Evolutionary conservation across 495 filamentous ascomycete genomes (phyloP).

Genomic region (Penicillium antarcticum): DNA sequence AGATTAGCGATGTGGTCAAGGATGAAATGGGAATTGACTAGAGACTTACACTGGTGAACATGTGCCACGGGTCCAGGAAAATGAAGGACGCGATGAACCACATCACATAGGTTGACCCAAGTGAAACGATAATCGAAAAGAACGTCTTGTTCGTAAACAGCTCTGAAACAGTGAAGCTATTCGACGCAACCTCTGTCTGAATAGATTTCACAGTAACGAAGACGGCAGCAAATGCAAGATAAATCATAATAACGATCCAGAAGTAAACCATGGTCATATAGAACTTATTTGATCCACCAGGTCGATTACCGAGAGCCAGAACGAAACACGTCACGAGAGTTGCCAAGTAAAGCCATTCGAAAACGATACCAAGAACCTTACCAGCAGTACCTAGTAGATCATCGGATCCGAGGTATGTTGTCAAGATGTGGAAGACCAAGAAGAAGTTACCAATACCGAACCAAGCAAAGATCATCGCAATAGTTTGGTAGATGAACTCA

Average conservation of each 20-base stretch:
- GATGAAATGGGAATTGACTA: background rate
- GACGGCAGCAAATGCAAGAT: constrained; percentile 90
- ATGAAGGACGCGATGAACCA: constrained; percentile 90
- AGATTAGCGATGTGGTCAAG: constrained; percentile 8
- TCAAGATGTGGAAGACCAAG: constrained; percentile 96
- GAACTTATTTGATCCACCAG: constrained; percentile 86
- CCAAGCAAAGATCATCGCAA: constrained; percentile 98
- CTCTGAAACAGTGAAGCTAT: constrained; percentile 60
- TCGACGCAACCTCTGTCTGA: constrained; percentile 54
- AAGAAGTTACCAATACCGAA: constrained; percentile 99
- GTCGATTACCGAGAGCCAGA: constrained; percentile 89
- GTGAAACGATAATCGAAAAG: constrained; percentile 88
- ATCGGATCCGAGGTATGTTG: constrained; percentile 68
- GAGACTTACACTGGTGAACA: constrained; percentile 73
- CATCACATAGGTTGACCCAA: constrained; percentile 88
- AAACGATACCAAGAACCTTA: constrained; percentile 77
- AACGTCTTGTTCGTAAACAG: constrained; percentile 87
- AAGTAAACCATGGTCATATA: constrained; percentile 98
- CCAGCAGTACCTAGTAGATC: constrained; percentile 71
- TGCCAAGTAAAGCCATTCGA: constrained; percentile 94
- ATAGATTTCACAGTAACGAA: constrained; percentile 92
- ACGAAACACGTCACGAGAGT: constrained; percentile 94
- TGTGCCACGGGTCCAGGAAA: constrained; percentile 99
- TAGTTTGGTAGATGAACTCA: constrained; percentile 89
- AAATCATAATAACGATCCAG: constrained; percentile 94